Base-by-base conservation (phyloP, 2,329 filamentous ascomycete species). In the Seiridium unicorne region DNA sequence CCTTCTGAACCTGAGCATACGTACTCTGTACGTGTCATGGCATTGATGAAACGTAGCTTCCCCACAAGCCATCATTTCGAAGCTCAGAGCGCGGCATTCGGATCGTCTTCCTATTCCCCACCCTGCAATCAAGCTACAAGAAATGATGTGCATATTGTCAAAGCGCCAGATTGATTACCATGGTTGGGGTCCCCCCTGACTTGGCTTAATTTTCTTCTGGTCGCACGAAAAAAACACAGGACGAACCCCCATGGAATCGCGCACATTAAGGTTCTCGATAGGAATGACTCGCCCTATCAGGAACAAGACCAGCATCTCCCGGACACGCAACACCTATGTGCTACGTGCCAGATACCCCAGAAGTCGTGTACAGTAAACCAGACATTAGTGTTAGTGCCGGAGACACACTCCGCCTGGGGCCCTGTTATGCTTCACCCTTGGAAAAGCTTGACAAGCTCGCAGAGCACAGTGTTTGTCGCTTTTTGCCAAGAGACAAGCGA, bases 91-190 rank as follows among this genome's bases (percentile, higher is more conserved):
- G 49, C 57, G 57, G 57, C 47, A 59, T 54, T 59, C 57, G 57
- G 57, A 59, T 59, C 57, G 44, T 53, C 57, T 54, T 53, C 49
- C 57, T 53, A 18, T 53, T 59, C 57, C 49, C 57, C 57, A 54
- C 57, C 53, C 36, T 32, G 38, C 38, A 44, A 54, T 53, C 38
- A 53, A 53, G 57, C 57, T 59, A 48, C 57, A 54, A 40, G 44
- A 58, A 51, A 59, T 59, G 57, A 59, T 59, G 57, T 51, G 57
- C 57, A 59, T 59, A 59, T 59, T 54, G 49, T 59, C 57, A 59
- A 59, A 53, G 57, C 57, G 57, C 38, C 57, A 59, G 13, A 54
- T 58, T 49, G 42, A 58, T 49, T 49, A 42, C 44, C n/a, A 7
- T 26, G 8, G 11, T 26, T 44, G 48, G 57, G 57, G 44, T 32